phyloP scores from a whole-genome alignment of 371 early-diverging fungal genomes.

The Mucor saturninus region DNA sequence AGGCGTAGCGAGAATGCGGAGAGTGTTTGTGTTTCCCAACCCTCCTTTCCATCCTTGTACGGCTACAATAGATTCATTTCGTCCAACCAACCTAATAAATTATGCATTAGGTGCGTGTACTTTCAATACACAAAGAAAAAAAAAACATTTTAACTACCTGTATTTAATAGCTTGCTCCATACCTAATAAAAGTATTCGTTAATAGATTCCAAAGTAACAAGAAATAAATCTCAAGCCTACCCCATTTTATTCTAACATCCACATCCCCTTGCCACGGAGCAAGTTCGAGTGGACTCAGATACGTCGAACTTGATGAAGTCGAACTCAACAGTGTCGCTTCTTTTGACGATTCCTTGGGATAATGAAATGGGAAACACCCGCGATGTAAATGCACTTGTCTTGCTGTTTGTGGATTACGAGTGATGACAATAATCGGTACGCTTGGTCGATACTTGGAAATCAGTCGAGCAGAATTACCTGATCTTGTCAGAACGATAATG shows the following conservation, averaged over 20 bases:
- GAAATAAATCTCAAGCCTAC: slow-evolving; percentile 27
- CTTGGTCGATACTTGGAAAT: slow-evolving; percentile 64
- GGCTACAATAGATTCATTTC: slow-evolving; percentile 73
- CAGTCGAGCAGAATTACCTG: slow-evolving; percentile 16
- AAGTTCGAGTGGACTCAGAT: slow-evolving; percentile 42
- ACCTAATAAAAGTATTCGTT: slow-evolving; percentile 32
- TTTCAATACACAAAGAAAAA: background rate
- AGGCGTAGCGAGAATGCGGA: slow-evolving; percentile 68
- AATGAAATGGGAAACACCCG: slow-evolving; percentile 90
- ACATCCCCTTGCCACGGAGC: slow-evolving; percentile 83
- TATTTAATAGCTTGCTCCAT: slow-evolving; percentile 70
- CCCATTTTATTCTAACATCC: slow-evolving; percentile 78
- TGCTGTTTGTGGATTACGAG: slow-evolving; percentile 83
- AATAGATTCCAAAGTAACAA: background rate
- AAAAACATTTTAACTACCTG: slow-evolving; percentile 34
- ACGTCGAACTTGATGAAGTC: slow-evolving; percentile 44
- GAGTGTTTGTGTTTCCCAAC: slow-evolving; percentile 84
- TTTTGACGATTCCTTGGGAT: slow-evolving; percentile 56
- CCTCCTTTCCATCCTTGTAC: slow-evolving; percentile 86
- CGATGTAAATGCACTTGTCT: slow-evolving; percentile 87
- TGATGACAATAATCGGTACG: slow-evolving; percentile 91
- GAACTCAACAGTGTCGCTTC: slow-evolving; percentile 50
- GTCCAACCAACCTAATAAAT: slow-evolving; percentile 53
- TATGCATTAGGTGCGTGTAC: background rate
- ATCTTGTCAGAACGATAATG: slow-evolving; percentile 82